Evolutionary conservation across 768 basidiomycete genomes (phyloP).

Genomic region (Dictyophora rubrovolvata): DNA sequence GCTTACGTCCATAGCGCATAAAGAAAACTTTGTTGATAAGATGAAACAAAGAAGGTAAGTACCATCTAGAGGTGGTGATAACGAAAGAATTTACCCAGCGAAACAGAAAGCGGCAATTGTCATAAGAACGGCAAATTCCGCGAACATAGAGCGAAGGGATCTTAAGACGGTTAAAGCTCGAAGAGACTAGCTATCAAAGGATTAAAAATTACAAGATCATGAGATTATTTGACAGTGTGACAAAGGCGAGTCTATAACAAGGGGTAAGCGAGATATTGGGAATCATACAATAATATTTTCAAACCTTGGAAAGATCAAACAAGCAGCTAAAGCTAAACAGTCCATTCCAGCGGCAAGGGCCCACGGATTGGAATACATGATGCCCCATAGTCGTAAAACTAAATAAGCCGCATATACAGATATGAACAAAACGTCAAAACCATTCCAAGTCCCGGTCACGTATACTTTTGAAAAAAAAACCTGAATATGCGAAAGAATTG

Average conservation of each 20-base stretch:
- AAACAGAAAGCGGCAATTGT: conserved; percentile 84
- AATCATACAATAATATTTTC: neutral
- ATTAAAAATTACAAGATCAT: conserved; percentile 28
- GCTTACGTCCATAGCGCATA: conserved; percentile 92
- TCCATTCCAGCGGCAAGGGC: conserved; percentile 68
- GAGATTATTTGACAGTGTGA: conserved; percentile 59
- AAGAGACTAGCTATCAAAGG: too few species aligned
- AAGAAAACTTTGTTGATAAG: conserved; percentile 45
- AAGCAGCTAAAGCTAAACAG: conserved; percentile 79
- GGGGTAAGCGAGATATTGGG: neutral
- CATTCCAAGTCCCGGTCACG: conserved; percentile 37
- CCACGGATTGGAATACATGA: conserved; percentile 56
- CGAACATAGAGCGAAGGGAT: conserved; percentile 83
- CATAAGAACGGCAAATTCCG: conserved; percentile 81
- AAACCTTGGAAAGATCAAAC: conserved; percentile 80
- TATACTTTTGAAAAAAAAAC: neutral
- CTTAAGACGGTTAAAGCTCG: conserved; percentile 17
- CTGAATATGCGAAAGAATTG: neutral
- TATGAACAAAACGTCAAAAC: conserved; percentile 88
- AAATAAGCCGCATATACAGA: conserved; percentile 72
- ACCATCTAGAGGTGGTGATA: neutral
- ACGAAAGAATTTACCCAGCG: conserved; percentile 29
- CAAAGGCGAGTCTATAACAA: conserved; percentile 69
- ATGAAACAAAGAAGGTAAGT: neutral
- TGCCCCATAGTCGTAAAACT: conserved; percentile 66